Evolutionary conservation across 2,329 filamentous ascomycete genomes (phyloP).

Genomic region (Periconia digitata): DNA sequence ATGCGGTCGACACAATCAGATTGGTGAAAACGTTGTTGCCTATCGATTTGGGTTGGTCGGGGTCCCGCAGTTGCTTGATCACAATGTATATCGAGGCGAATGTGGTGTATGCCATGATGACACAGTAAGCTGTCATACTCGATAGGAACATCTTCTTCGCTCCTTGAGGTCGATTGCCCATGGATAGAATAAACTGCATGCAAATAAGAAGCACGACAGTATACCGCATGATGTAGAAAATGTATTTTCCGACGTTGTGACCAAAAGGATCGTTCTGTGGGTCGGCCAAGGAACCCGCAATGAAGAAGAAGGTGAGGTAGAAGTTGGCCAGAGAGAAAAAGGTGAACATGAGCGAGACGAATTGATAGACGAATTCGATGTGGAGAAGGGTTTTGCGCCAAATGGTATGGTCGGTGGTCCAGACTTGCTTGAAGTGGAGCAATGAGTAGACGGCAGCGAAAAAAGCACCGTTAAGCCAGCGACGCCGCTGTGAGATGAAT

Average conservation of each 20-base stretch:
- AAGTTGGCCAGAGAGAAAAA: conserved; percentile 99
- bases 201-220: conserved; percentile 83
- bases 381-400: conserved; percentile 88
- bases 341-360: conserved; percentile 89
- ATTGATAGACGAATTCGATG: conserved; percentile 94
- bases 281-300: conserved; percentile 86
- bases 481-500: conserved; percentile 92
- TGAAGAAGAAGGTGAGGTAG: conserved; percentile 98
- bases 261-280: conserved; percentile 84
- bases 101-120: conserved; percentile 96
- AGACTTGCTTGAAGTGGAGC: conserved; percentile 91
- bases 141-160: conserved; percentile 86
- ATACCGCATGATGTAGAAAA: conserved; percentile 87
- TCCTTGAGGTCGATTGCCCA: conserved; percentile 94
- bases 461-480: conserved; percentile 98
- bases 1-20: conserved; percentile 84
- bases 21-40: conserved; percentile 94
- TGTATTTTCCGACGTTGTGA: conserved; percentile 77
- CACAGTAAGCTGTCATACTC: conserved; percentile 83
- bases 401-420: conserved; percentile 87
- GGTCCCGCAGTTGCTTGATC: conserved; percentile 69
- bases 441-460: conserved; percentile 98
- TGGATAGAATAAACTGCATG: conserved; percentile 93
- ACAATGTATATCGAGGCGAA: conserved; percentile 91
- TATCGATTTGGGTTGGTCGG: conserved; percentile 56